These are phyloP conservation scores for Apiospora aurea DNA, from an alignment of 2,329 filamentous ascomycete genomes.

Conservation along the genomic window DNA sequence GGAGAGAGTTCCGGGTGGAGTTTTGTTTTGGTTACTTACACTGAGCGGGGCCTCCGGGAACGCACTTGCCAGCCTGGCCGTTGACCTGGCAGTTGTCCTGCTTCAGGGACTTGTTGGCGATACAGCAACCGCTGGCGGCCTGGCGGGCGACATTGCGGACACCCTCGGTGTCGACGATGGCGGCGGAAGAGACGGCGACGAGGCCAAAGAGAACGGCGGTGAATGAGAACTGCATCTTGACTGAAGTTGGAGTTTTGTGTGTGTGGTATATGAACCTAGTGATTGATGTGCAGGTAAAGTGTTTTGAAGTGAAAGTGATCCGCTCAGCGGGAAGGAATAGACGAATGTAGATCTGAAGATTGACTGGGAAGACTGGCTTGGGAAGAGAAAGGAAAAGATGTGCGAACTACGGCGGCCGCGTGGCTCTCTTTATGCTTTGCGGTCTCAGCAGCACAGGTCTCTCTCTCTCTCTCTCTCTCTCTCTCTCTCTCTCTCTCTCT, in stretches of 20 bases:
- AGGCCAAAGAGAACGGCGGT: conserved; percentile 24
- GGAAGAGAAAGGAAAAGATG: conserved; percentile 12
- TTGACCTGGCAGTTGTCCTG: conserved; percentile 29
- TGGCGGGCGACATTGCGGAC: conserved; percentile 27
- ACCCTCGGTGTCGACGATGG: conserved; percentile 25
- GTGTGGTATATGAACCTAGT: not conserved
- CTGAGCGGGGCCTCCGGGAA: conserved; percentile 29
- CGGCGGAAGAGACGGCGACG: conserved; percentile 25
- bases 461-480: not conserved
- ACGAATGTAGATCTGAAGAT: conserved; percentile 13
- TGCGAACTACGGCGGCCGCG: not conserved
- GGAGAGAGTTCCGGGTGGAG: not conserved
- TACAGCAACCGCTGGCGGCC: conserved; percentile 29
- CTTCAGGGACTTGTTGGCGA: conserved; percentile 32
- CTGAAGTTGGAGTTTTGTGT: conserved; percentile 2
- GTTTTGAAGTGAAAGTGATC: conserved; percentile 5
- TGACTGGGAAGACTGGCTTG: conserved; percentile 27
- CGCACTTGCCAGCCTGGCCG: conserved; percentile 29
- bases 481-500: not conserved
- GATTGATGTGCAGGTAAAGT: conserved; percentile 12
- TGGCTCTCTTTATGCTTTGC: conserved; percentile 15
- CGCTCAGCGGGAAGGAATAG: conserved; percentile 23
- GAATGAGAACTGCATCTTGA: conserved; percentile 26
- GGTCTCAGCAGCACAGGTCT: not conserved
- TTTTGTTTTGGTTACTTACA: conserved; percentile 35